A percentile compares a stretch with the other conserved stretches of the same genome.
Evolutionary conservation across 129 eudicot genomes (phyloP).

Genomic region (Flaveria ramosissima): DNA sequence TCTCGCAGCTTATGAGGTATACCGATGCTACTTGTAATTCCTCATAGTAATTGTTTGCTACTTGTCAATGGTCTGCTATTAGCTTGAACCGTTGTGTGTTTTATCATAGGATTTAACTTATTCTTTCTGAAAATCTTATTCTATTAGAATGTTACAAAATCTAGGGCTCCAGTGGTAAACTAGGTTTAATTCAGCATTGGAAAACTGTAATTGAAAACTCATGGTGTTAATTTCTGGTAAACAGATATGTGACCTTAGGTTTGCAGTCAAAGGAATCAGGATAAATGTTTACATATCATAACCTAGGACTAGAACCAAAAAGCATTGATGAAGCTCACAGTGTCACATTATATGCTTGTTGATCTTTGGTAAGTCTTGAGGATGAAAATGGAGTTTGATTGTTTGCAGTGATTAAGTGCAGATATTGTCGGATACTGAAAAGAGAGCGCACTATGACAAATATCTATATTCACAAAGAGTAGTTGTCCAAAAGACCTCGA

Average conservation of each 20-base stretch:
- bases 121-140: background rate
- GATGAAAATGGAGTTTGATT: constrained; percentile 26
- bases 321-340: background rate
- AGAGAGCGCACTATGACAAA: constrained; percentile 77
- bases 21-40: background rate
- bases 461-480: constrained; percentile 56
- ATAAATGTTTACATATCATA: too few relatives aligned
- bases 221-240: background rate
- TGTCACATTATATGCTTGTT: background rate
- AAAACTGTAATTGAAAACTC: constrained; percentile 1
- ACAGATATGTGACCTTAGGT: background rate
- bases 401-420: constrained; percentile 34
- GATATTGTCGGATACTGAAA: constrained; percentile 82
- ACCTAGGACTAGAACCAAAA: background rate
- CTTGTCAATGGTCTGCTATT: background rate
- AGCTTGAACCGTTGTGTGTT: background rate
- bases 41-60: background rate
- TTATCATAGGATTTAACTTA: constrained; percentile 1
- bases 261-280: too few relatives aligned
- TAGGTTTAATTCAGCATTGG: background rate
- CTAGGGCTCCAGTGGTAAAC: background rate
- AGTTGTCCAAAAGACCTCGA: constrained; percentile 39
- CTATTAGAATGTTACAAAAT: background rate
- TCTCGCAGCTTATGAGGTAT: constrained; percentile 94
- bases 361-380: constrained; percentile 8